A percentile compares a stretch with the other conserved stretches of the same genome.
These are phyloP conservation scores for Thymus quinquecostatus DNA, from an alignment of 257 asterid species.

Conservation along the genomic window DNA sequence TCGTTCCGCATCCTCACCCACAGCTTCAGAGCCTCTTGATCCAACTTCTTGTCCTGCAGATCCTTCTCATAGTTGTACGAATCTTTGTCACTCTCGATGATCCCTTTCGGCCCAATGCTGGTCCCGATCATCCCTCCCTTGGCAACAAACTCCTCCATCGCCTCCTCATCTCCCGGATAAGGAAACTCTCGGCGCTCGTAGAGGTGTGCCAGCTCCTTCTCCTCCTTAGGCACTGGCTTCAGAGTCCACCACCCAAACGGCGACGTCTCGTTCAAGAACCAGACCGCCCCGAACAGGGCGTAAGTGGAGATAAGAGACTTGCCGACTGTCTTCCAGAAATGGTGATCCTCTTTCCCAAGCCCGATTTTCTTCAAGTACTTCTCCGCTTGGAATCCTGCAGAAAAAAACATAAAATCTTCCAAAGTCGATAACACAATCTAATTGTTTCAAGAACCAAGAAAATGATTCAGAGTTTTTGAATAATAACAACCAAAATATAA, in stretches of 20 bases:
- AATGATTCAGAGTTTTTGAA: too few relatives aligned
- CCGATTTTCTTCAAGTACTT: constrained; percentile 69
- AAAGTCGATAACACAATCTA: not conserved
- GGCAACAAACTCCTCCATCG: constrained; percentile 84
- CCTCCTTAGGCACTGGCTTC: constrained; percentile 87
- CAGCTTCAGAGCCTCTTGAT: constrained; percentile 84
- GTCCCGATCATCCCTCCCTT: constrained; percentile 99
- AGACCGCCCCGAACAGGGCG: constrained; percentile 66
- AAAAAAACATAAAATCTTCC: not conserved
- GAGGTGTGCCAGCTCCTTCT: constrained; percentile 77
- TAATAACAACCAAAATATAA: not conserved
- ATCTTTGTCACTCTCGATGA: constrained; percentile 64
- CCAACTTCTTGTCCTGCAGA: constrained; percentile 87
- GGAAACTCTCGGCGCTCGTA: constrained; percentile 83
- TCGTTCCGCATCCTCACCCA: constrained; percentile 92
- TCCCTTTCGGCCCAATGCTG: constrained; percentile 87
- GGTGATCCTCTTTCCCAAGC: constrained; percentile 81
- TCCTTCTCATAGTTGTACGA: constrained; percentile 64
- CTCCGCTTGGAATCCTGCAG: constrained; percentile 55
- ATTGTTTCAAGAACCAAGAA: not conserved
- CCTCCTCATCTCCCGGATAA: constrained; percentile 85
- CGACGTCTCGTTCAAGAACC: constrained; percentile 86
- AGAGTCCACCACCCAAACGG: constrained; percentile 97
- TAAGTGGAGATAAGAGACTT: constrained; percentile 77
- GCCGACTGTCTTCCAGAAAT: constrained; percentile 92